Evolutionary conservation across 2,329 filamentous ascomycete genomes (phyloP).

Genomic region (Chaetomium sp.): DNA sequence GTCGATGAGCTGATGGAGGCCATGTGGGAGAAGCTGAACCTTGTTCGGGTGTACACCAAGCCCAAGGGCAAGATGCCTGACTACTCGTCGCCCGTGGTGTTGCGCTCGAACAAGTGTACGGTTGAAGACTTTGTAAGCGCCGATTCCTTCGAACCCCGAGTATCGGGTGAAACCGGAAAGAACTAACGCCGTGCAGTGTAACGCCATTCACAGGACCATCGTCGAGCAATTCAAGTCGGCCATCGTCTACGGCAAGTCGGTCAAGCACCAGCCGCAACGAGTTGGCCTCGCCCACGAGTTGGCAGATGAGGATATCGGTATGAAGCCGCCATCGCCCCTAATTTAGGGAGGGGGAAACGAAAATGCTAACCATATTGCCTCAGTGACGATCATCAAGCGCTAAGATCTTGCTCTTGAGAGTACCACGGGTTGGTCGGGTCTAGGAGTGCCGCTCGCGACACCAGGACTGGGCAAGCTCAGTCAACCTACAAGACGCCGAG

Average conservation of each 20-base stretch:
- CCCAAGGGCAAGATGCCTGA: slow-evolving; percentile 94
- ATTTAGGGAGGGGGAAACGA: not conserved
- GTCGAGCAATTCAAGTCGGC: slow-evolving; percentile 94
- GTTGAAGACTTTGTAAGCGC: slow-evolving; percentile 92
- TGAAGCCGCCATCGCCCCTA: slow-evolving; percentile 42
- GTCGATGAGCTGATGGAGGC: slow-evolving; percentile 93
- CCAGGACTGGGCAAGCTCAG: not conserved
- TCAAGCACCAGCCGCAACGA: slow-evolving; percentile 97
- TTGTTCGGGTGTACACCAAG: slow-evolving; percentile 95
- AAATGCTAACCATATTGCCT: slow-evolving; percentile 7
- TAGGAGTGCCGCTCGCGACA: not conserved
- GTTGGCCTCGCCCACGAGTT: slow-evolving; percentile 90
- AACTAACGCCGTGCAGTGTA: slow-evolving; percentile 67
- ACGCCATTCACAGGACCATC: slow-evolving; percentile 94
- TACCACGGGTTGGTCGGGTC: not conserved
- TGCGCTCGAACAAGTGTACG: slow-evolving; percentile 79
- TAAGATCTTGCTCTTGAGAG: slow-evolving; percentile 38
- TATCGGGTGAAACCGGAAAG: not conserved
- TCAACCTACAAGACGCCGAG: slow-evolving; percentile 12
- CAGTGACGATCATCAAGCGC: slow-evolving; percentile 71
- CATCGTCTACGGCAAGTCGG: slow-evolving; percentile 95
- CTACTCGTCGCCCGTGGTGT: slow-evolving; percentile 87
- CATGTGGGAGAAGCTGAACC: slow-evolving; percentile 95
- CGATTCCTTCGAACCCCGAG: not conserved
- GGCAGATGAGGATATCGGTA: slow-evolving; percentile 95